Conservation (phyloP, 805 yeast genomes). For the Kregervanrija delftensis region DNA sequence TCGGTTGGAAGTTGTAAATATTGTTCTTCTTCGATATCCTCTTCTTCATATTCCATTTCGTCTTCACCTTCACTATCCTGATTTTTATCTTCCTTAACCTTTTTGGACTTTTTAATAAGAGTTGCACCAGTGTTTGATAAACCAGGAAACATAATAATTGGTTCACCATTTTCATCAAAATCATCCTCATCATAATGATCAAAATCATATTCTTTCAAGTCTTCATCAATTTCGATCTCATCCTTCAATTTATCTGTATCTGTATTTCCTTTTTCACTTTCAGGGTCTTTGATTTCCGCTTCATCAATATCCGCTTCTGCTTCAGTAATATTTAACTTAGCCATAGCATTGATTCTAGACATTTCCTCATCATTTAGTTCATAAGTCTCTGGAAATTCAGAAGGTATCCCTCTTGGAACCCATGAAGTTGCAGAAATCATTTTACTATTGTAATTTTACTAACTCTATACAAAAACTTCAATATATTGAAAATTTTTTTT, state of each 20-base stretch:
- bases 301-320: conserved; percentile 36
- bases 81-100: conserved; percentile 32
- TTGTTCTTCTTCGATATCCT: conserved; percentile 45
- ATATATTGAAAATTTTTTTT: no score
- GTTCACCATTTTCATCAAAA: conserved; percentile 46
- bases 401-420: conserved; percentile 95
- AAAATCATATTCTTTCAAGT: conserved; percentile 78
- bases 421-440: conserved; percentile 92
- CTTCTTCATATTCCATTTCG: conserved; percentile 20
- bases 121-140: conserved; percentile 51
- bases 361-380: conserved; percentile 88
- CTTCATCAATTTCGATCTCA: conserved; percentile 69
- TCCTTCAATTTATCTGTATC: conserved; percentile 30
- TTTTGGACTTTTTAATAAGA: conserved; percentile 41
- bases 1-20: conserved; percentile 58
- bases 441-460: not conserved
- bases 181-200: conserved; percentile 76
- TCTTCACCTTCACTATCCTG: conserved; percentile 19
- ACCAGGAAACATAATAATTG: conserved; percentile 66
- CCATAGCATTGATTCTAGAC: conserved; percentile 82
- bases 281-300: conserved; percentile 22
- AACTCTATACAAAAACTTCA: no score
- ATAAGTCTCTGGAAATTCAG: conserved; percentile 85
- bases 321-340: conserved; percentile 73
- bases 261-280: not conserved